phyloP scores from a whole-genome alignment of 1,284 basidiomycete species.

The Papiliotrema flavescens region DNA sequence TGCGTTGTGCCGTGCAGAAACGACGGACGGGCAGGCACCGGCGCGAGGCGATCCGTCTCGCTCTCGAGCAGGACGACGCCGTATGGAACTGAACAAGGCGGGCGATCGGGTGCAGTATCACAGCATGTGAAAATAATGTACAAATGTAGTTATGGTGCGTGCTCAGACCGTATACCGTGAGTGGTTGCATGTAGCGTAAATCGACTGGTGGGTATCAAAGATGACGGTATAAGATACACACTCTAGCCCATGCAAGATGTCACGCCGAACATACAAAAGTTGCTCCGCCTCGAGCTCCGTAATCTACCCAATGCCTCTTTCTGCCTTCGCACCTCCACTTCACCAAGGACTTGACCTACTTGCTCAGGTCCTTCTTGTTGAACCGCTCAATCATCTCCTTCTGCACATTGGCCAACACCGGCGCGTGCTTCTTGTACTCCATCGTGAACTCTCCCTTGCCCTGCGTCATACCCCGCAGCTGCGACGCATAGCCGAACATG shows the following conservation, averaged over 20 bases:
- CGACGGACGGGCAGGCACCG: background rate
- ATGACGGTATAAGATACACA: background rate
- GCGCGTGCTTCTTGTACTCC: constrained; percentile 87
- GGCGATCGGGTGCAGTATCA: too few relatives aligned
- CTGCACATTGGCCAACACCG: constrained; percentile 85
- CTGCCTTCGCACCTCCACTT: background rate
- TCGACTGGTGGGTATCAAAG: background rate
- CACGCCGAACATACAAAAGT: background rate
- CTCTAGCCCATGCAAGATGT: background rate
- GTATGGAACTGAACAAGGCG: too few relatives aligned
- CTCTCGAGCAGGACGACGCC: background rate
- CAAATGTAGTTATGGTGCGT: background rate
- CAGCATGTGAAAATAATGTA: too few relatives aligned
- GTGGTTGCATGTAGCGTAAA: background rate
- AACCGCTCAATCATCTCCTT: constrained; percentile 72
- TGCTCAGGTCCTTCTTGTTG: constrained; percentile 52
- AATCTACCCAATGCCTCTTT: background rate
- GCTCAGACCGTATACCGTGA: background rate
- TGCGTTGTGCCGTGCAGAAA: background rate
- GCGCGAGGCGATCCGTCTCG: too few relatives aligned
- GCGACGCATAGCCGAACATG: constrained; percentile 97
- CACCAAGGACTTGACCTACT: constrained; percentile 8
- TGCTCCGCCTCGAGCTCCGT: background rate
- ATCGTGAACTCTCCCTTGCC: constrained; percentile 96
- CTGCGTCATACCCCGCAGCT: constrained; percentile 88